Evolutionary conservation across 148 eudicot species (phyloP), one percentile per base, ranked within the genome.

Genomic region (Camellia japonica): DNA sequence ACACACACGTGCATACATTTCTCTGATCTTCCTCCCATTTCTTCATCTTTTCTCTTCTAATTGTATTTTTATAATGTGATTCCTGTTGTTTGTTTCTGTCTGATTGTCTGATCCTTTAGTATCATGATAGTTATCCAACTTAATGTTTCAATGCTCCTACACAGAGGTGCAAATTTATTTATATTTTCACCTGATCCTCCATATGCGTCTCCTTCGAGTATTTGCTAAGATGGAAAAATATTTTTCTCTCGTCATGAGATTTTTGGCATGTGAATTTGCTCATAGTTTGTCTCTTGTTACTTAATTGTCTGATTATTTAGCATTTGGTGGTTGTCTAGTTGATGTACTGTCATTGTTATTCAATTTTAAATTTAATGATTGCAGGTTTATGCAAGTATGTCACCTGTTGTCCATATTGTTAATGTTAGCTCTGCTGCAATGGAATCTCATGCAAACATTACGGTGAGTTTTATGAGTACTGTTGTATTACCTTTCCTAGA

Each of bases 361-460:
- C 16, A 23, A 19, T n/a, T 75, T 19, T 61, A 44, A 4, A 41
- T 44, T 47, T 75, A 23, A 63, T 47, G 23, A 77, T 85, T 75
- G 82, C 90, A 95, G 98, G 96, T 89, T 64, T 95, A 93, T 88
- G 82, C 98, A 67, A 93, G 94, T 79, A 91, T 95, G 94, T 90
- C 94, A 23, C 98, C 97, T 11, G 74, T 93, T 54, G 94, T 93
- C 64, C 93, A 93, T 80, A 83, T 93, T 80, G 94, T 93, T 19
- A 85, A 95, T 69, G 82, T 90, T 82, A 91, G 88, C 82, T 91
- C 98, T 74, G 83, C 89, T 75, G 87, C 84, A 41, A 86, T 81
- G 8, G 88, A 93, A 82, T 95, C 96, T 86, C 90, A 74, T 80
- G 96, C 98, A 82, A 95, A 95, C 77, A 82, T 93, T 55, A 93